Evolutionary conservation across 225 moss, liverwort and hornwort genomes (phyloP).

Genomic region (Polytrichum commune): DNA sequence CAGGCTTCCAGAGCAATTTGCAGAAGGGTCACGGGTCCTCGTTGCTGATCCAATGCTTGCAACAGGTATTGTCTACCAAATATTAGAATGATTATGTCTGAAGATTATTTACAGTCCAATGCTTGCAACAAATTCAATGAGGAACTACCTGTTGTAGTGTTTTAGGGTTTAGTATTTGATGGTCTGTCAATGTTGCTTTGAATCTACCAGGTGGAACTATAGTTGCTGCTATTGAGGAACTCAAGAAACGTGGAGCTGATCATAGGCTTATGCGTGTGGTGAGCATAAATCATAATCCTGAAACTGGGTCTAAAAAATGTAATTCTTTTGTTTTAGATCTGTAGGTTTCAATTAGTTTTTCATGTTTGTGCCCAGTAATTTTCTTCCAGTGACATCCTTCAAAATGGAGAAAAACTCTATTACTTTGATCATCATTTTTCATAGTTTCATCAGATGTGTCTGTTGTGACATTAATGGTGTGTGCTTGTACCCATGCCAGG

Average conservation of each 20-base stretch:
- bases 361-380: neutral
- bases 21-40: constrained; percentile 75
- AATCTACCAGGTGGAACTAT: constrained; percentile 70
- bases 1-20: constrained; percentile 82
- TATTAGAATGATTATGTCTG: neutral
- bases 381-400: neutral
- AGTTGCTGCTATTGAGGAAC: constrained; percentile 87
- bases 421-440: neutral
- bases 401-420: neutral
- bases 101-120: neutral
- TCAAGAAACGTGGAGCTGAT: constrained; percentile 71
- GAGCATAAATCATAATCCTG: constrained; percentile 8
- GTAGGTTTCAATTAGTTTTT: constrained; percentile 2
- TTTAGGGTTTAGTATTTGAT: too few species aligned
- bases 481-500: constrained; percentile 18
- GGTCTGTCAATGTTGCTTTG: too few species aligned
- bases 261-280: constrained; percentile 88
- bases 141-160: too few species aligned
- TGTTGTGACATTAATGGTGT: too few species aligned
- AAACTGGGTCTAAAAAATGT: neutral
- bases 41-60: constrained; percentile 95
- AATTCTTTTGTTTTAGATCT: neutral
- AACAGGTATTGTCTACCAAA: constrained; percentile 51
- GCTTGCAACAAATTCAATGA: too few species aligned
- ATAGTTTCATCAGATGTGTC: too few species aligned